Evolutionary conservation across 2,329 filamentous ascomycete species (phyloP), one percentile per base, ranked within the genome.

Genomic region (Venturia pyrina): DNA sequence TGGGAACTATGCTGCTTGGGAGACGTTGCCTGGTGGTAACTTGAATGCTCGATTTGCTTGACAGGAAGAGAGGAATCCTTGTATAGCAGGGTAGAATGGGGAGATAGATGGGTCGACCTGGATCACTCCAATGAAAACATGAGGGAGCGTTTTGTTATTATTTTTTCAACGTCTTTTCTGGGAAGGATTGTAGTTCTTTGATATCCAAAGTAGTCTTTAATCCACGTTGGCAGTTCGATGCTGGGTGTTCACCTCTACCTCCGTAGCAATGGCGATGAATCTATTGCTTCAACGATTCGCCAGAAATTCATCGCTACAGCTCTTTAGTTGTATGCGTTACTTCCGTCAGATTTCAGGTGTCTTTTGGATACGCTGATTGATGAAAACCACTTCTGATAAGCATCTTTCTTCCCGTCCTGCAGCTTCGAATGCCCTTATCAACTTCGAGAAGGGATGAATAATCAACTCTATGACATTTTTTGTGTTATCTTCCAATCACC

Each of bases 21-120:
- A 69, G 32, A 69, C 68, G 11, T 62, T 69, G 24, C 68, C 68
- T 13, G 68, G 68, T 41, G 68, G 68, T 10, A 68, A 65, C 40
- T 48, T 69, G 65, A 69, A 69, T 46, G 65, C 66, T 34, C 41
- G 68, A 34, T 69, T 69, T 57, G 60, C 60, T 17, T 62, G 37
- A 62, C 40, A 28, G 4, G 40, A 37, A 2, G 28, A 37, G 32
- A 34, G 28, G 11, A 59, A 40, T 40, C 37, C 11, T 34, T 59
- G 15, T 37, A 19, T 19, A 24, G 6, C 28, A 59, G 19, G 8
- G 6, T 6, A 15, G 5, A 59, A 37, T 7, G 15, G 53, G 32
- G 53, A 40, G n/a, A 19, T 6, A 37, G 19, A 21, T 10, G 28
- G 28, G 21, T 8, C 2, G 48, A 15, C 21, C 28, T 17, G 21